Evolutionary conservation across 176 grass and related monocot genomes (phyloP).

Genomic region (Stipa capillata): DNA sequence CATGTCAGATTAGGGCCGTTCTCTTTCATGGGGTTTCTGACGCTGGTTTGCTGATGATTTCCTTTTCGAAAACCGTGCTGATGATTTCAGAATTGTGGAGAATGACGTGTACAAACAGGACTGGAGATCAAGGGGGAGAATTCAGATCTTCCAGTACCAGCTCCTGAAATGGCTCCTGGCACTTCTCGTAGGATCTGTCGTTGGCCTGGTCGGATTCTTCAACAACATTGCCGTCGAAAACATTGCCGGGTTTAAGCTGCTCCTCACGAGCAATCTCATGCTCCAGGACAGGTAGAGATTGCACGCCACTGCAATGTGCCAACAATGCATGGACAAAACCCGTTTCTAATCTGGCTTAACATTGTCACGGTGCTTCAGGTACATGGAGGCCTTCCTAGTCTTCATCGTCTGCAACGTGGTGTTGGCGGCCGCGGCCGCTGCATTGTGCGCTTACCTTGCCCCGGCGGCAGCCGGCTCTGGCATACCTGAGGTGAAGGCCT

Average conservation of each 20-base stretch:
- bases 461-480: conserved; percentile 63
- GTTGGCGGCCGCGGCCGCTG: conserved; percentile 35
- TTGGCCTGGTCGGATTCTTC: conserved; percentile 61
- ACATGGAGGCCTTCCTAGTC: conserved; percentile 33
- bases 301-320: neutral
- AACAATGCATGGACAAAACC: neutral
- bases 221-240: conserved; percentile 73
- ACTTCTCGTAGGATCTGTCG: conserved; percentile 44
- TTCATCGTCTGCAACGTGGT: conserved; percentile 34
- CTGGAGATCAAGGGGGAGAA: conserved; percentile 50
- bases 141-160: conserved; percentile 57
- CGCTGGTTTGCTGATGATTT: too few relatives aligned
- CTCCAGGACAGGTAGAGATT: conserved; percentile 30
- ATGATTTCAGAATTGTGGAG: conserved; percentile 62
- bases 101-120: conserved; percentile 67
- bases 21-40: neutral
- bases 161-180: conserved; percentile 63
- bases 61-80: too few relatives aligned
- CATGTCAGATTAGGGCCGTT: too few relatives aligned
- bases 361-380: too few relatives aligned
- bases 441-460: conserved; percentile 50
- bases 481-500: conserved; percentile 79
- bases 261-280: conserved; percentile 55
- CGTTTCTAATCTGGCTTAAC: neutral
- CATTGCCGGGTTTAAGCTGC: conserved; percentile 62